Evolutionary conservation across 805 yeast genomes (phyloP), one percentile per base, ranked within the genome.

Genomic region (Grigorovia humatica): DNA sequence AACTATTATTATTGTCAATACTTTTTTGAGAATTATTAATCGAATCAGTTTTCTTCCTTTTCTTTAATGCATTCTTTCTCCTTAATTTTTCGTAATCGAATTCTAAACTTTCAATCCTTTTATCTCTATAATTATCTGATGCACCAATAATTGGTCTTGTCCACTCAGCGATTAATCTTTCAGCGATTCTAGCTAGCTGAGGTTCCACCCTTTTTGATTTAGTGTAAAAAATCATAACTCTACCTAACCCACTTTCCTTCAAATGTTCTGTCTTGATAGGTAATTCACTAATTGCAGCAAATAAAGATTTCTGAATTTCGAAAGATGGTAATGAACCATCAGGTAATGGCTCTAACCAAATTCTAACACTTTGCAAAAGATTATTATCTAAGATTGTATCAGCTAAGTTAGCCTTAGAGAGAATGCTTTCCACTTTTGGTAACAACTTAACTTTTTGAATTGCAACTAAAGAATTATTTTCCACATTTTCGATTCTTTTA

Each of bases 291-390:
- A 93, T 71, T 41, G 95, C 85, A 18, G 74, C 73, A 59, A 93
- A 86, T 59, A 93, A 71, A 51, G 85, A 90, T 67, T 85, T 88
- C 68, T 93, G 99, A 57, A 93, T 91, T 67, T 89, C 96, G 71
- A 85, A 93, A 1, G 96, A 90, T n/a, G 99, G 99, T 70, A 93
- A 76, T 11, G 96, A 88, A 46, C 95, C 96, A 74, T 95, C 98
- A 3, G 99, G 99, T 60, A 93, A 76, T 32, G 99, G 99, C 69
- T 93, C 99, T 52, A 93, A 75, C 99, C 99, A 93, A 66, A 88
- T 83, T 59, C 98, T 79, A 29, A 93, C 90, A 48, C 96, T 91
- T 61, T 91, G 97, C 54, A 93, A 74, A 60, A 93, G 70, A 68
- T 93, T 93, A 67, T 93, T 93, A 72, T 93, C 99, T 62, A 93